Percentiles rank a stretch among this genome's conserved stretches.
Evolutionary conservation across 208 protist species (phyloP).

Genomic region (Wallacemonas sp.): DNA sequence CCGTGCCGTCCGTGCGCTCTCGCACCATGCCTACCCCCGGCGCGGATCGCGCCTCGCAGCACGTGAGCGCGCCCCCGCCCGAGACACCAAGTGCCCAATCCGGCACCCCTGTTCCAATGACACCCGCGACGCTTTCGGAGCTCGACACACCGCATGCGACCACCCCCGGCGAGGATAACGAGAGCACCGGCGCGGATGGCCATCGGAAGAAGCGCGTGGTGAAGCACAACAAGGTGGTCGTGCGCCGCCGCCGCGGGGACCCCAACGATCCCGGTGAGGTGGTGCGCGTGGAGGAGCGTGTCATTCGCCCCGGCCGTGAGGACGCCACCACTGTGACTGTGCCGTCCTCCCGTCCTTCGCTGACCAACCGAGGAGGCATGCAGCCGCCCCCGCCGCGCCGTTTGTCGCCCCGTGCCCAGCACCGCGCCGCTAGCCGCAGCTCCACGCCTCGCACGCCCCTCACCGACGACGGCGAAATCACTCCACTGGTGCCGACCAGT

Average conservation of each 20-base stretch:
- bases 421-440: conserved; percentile 29
- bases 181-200: conserved; percentile 7
- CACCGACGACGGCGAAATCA: background rate
- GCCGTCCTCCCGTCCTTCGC: background rate
- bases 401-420: conserved; percentile 38
- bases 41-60: background rate
- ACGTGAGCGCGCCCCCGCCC: background rate
- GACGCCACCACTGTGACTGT: conserved; percentile 4
- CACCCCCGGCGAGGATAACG: conserved; percentile 4
- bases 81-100: background rate
- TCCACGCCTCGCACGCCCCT: conserved; percentile 20
- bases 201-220: conserved; percentile 16
- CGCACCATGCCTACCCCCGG: background rate
- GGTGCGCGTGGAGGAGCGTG: conserved; percentile 17
- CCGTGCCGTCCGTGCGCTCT: background rate
- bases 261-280: conserved; percentile 23
- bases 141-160: background rate
- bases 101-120: background rate
- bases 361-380: background rate
- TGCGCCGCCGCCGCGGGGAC: conserved; percentile 16
- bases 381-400: conserved; percentile 30
- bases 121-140: background rate
- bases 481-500: conserved; percentile 20
- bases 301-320: conserved; percentile 21
- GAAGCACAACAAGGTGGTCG: conserved; percentile 20